A percentile compares a stretch with the other conserved stretches of the same genome.
phyloP scores from a whole-genome alignment of 352 stramenopile species.

The Phytophthora fragariae region DNA sequence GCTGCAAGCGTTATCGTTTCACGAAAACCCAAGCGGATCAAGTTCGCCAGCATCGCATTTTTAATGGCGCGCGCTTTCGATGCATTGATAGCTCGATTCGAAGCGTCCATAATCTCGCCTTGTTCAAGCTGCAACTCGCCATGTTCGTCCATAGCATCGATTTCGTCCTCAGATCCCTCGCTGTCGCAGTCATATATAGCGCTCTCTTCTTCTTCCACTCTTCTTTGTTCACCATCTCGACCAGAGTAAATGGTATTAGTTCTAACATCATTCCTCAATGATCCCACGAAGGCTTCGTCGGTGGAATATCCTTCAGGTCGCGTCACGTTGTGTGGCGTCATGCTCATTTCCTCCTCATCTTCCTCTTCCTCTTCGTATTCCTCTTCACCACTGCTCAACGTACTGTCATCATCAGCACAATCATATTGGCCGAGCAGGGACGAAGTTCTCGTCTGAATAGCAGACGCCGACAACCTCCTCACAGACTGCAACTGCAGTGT shows the following conservation, averaged over 20 bases:
- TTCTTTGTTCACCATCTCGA: not conserved
- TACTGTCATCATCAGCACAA: slow-evolving; percentile 31
- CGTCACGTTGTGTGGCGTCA: slow-evolving; percentile 4
- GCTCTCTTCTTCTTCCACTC: slow-evolving; percentile 5
- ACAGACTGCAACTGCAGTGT: not conserved
- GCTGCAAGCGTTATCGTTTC: slow-evolving; percentile 50
- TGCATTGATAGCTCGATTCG: slow-evolving; percentile 66
- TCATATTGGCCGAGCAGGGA: slow-evolving; percentile 16
- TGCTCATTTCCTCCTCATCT: not conserved
- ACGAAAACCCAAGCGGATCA: slow-evolving; percentile 59
- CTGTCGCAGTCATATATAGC: not conserved
- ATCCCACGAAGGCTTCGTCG: slow-evolving; percentile 6
- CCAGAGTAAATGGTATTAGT: not conserved
- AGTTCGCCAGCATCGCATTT: slow-evolving; percentile 59
- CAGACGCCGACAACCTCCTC: slow-evolving; percentile 6
- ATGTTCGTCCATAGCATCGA: slow-evolving; percentile 7
- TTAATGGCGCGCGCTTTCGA: slow-evolving; percentile 70
- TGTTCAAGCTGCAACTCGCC: slow-evolving; percentile 25
- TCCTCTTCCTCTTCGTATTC: slow-evolving; percentile 25
- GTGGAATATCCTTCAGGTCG: slow-evolving; percentile 17
- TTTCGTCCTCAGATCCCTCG: not conserved
- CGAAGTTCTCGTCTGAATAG: slow-evolving; percentile 2
- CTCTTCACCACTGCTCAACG: slow-evolving; percentile 33
- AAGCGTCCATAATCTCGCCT: slow-evolving; percentile 47
- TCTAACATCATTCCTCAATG: slow-evolving; percentile 4